These are phyloP conservation scores for Mortierella sp. DNA, from an alignment of 371 early-diverging fungal genomes.

Conservation along the genomic window DNA sequence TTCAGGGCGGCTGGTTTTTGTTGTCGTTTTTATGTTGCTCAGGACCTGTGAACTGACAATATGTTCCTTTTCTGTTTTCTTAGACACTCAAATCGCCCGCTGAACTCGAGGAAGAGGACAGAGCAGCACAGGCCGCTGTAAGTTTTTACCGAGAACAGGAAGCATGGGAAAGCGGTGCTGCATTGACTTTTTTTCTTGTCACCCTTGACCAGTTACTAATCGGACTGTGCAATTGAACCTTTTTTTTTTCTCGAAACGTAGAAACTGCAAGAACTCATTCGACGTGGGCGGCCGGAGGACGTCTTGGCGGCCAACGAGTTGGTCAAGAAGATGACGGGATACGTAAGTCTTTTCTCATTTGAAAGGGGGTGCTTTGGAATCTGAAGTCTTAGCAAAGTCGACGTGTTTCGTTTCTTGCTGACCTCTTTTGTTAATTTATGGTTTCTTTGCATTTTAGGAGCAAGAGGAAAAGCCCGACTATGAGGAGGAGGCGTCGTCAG, in stretches of 20 bases:
- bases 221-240: background rate
- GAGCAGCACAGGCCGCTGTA: constrained; percentile 89
- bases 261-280: constrained; percentile 97
- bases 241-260: constrained; percentile 31
- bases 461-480: constrained; percentile 85
- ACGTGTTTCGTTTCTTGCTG: background rate
- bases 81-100: constrained; percentile 85
- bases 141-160: constrained; percentile 21
- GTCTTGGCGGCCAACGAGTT: constrained; percentile 94
- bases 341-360: constrained; percentile 66
- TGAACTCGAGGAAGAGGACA: constrained; percentile 95
- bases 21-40: too few relatives aligned
- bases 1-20: too few relatives aligned
- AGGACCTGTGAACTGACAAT: background rate
- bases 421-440: background rate
- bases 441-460: constrained; percentile 64
- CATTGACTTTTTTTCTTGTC: background rate
- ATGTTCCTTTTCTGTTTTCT: background rate
- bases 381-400: background rate
- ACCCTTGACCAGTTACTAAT: constrained; percentile 17
- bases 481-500: constrained; percentile 82
- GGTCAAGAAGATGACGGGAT: constrained; percentile 97
- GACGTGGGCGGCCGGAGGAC: constrained; percentile 93
- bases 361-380: background rate
- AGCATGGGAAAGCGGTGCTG: background rate